These are phyloP conservation scores for Crepidotus variabilis DNA, from an alignment of 768 basidiomycete species.

Conservation along the genomic window DNA sequence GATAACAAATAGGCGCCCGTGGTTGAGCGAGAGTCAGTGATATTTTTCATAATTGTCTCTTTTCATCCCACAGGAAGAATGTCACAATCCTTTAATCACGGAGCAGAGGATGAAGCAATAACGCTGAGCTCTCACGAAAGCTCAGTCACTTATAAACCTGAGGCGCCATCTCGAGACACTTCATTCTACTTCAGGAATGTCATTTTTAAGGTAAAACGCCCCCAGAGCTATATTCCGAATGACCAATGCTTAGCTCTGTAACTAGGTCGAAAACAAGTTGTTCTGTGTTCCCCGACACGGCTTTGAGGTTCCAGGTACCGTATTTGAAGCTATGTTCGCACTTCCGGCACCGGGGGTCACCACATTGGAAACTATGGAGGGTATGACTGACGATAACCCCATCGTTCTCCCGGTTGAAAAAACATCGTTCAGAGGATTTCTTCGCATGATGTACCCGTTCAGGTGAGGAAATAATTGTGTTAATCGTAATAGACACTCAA, in stretches of 20 bases:
- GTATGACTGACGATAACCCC: constrained; percentile 2
- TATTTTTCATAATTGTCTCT: neutral
- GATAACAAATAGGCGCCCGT: neutral
- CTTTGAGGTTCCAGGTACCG: neutral
- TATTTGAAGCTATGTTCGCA: constrained; percentile 2
- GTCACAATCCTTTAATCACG: neutral
- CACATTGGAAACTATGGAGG: neutral
- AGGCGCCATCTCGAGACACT: neutral
- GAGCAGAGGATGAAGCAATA: neutral
- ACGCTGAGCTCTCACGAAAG: neutral
- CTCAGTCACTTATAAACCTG: neutral
- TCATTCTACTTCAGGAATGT: neutral
- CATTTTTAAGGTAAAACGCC: neutral
- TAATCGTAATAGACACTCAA: neutral
- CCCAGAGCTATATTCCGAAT: neutral
- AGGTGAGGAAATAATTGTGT: neutral
- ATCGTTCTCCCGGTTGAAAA: neutral
- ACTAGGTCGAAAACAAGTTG: constrained; percentile 3
- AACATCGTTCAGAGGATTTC: neutral
- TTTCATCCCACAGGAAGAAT: neutral
- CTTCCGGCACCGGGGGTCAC: neutral
- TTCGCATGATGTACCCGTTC: neutral
- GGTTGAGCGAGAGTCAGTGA: neutral
- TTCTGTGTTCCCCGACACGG: neutral
- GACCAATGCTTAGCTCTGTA: neutral